Conservation (phyloP, 2,329 filamentous ascomycete genomes). For the Sporothrix euskadiensis region DNA sequence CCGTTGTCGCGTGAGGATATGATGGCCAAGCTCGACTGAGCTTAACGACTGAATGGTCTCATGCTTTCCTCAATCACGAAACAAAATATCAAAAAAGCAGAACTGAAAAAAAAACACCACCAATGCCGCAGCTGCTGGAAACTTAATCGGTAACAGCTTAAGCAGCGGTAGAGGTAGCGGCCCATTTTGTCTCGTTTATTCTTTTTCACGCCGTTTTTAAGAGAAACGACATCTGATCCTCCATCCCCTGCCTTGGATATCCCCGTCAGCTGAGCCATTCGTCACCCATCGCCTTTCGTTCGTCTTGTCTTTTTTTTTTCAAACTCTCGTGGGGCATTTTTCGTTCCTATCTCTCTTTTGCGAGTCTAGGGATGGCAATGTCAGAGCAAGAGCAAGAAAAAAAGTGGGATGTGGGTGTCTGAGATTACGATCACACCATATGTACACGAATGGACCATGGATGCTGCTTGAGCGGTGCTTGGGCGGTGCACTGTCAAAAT, state of each 20-base stretch:
- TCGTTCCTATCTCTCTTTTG: not conserved
- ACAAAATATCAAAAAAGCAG: conserved; percentile 24
- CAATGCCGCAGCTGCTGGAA: not conserved
- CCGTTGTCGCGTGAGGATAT: conserved; percentile 92
- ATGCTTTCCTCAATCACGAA: conserved; percentile 22
- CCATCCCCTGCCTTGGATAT: conserved; percentile 9
- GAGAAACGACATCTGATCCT: conserved; percentile 12
- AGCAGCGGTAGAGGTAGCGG: conserved; percentile 4
- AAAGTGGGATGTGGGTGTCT: conserved; percentile 18
- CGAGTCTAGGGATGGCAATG: not conserved
- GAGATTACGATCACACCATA: conserved; percentile 21
- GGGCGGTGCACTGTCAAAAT: not conserved
- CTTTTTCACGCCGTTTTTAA: conserved; percentile 14
- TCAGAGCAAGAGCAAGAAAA: not conserved
- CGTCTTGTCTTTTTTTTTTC: conserved; percentile 22
- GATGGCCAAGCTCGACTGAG: conserved; percentile 95
- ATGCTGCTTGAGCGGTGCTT: not conserved
- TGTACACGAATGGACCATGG: conserved; percentile 9
- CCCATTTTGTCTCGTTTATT: conserved; percentile 20
- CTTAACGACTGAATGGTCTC: conserved; percentile 12
- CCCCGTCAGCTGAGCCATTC: conserved; percentile 21
- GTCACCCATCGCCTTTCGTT: conserved; percentile 8
- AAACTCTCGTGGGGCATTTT: not conserved
- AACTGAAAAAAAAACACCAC: not conserved
- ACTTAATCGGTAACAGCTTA: conserved; percentile 22